Base-by-base conservation (phyloP, 306 rosid genomes). In the Prunus kanzakura region DNA sequence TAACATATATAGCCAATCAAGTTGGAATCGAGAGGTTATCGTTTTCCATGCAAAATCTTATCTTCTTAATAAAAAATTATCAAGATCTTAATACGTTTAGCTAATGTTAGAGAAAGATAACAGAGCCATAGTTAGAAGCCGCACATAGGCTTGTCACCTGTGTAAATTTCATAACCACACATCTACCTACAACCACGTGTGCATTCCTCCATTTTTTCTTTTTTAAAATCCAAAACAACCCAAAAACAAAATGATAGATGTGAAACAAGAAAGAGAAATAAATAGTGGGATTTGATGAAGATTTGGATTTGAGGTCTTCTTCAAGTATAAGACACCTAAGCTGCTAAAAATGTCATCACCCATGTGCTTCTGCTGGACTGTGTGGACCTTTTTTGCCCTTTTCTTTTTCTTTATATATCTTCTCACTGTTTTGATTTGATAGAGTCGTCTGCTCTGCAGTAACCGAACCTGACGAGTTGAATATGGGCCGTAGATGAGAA, bases 11-110 rank as follows among this genome's bases (percentile, higher is more conserved):
- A 49, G 69, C 41, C 60, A 76, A 73, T 67, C 82, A 80, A 82
- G 71, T 82, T 62, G 45, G 27, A 80, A 84, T 83, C 79, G 61
- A 54, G 65, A 41, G 12, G 77, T 78, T 84, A 78, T 86, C 87
- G 86, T 84, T 82, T 84, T 81, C 79, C 81, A 78, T 81, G 81
- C 82, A 76, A 2, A 56, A 85, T 86, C 90, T 80, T 91, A 84
- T 85, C 90, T 61, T 50, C 25, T 25, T 46, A 68, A 68, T 73
- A 63, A 64, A 45, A 49, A 61, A 61, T 38, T 6, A 38, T 14
- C 19, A 57, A 14, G 4, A 65, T 57, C 74, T 73, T 65, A 7
- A 46, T 38, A 38, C 43, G 23, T 19, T 50, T 15, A 41, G 13
- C 4, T 41, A 11, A 43, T 38, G 43, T 18, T 18, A 18, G 49